phyloP scores from a whole-genome alignment of 495 filamentous ascomycete species.

The Podospora pseudopauciseta region DNA sequence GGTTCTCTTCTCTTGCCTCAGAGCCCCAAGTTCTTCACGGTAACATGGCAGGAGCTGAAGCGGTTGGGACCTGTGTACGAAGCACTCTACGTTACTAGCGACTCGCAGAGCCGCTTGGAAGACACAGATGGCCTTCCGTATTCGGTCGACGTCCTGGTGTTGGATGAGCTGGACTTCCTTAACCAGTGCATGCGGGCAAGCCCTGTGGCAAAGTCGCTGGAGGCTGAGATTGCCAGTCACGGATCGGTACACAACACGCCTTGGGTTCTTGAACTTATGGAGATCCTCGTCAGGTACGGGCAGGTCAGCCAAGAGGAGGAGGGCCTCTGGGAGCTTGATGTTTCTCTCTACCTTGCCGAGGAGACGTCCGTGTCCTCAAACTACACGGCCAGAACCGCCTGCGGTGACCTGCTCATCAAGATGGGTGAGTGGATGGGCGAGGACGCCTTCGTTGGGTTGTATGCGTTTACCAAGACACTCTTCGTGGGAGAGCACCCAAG shows the following conservation, averaged over 20 bases:
- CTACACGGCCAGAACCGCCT: conserved; percentile 88
- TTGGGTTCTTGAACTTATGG: conserved; percentile 81
- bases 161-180: conserved; percentile 92
- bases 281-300: conserved; percentile 76
- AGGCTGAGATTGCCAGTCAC: conserved; percentile 60
- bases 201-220: conserved; percentile 79
- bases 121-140: conserved; percentile 91
- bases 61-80: conserved; percentile 67
- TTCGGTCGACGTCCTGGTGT: conserved; percentile 86
- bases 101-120: conserved; percentile 81
- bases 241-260: conserved; percentile 54
- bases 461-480: conserved; percentile 65
- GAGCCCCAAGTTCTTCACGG: conserved; percentile 72
- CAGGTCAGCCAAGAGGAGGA: conserved; percentile 92
- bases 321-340: conserved; percentile 91
- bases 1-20: conserved; percentile 73
- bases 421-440: conserved; percentile 82
- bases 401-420: conserved; percentile 86
- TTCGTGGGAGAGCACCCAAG: conserved; percentile 50
- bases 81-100: conserved; percentile 76
- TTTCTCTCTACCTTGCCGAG: conserved; percentile 91
- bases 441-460: conserved; percentile 66
- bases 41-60: conserved; percentile 81
- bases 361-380: conserved; percentile 95
- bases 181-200: conserved; percentile 79